These are phyloP conservation scores for Apium graveolens DNA, from an alignment of 129 eudicot genomes.

Conservation along the genomic window DNA sequence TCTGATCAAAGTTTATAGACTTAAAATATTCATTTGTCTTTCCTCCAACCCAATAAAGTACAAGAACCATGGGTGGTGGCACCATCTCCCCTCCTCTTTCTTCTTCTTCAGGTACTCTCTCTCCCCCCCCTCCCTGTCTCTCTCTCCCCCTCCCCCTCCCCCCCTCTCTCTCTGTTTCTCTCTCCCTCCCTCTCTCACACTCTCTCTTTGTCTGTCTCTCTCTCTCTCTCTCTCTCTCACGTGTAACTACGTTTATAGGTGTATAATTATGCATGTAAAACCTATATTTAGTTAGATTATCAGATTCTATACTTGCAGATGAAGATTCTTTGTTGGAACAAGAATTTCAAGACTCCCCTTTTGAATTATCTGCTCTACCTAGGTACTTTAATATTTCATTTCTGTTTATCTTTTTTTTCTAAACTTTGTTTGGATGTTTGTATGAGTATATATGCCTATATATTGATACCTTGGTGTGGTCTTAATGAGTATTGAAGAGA, in stretches of 20 bases:
- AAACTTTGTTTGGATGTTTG: neutral
- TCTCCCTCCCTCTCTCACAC: constrained; percentile 2
- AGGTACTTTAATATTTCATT: constrained; percentile 23
- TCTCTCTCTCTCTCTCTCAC: too few relatives aligned
- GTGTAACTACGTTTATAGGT: neutral
- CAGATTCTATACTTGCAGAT: constrained; percentile 21
- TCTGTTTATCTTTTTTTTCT: neutral
- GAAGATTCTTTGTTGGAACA: constrained; percentile 19
- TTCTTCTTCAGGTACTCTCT: constrained; percentile 21
- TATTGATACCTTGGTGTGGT: neutral
- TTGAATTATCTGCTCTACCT: constrained; percentile 9
- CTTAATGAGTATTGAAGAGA: constrained; percentile 23
- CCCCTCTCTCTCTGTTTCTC: constrained; percentile 6
- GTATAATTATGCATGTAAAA: neutral
- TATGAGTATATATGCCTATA: neutral
- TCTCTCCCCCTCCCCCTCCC: neutral
- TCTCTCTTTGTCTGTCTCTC: constrained; percentile 16
- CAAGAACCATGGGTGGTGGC: constrained; percentile 44
- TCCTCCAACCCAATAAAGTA: neutral
- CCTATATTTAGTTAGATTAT: neutral
- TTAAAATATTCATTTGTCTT: neutral
- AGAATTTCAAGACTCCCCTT: constrained; percentile 13
- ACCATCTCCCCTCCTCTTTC: neutral
- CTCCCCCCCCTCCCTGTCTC: constrained; percentile 11
- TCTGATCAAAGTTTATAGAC: neutral